phyloP scores from a whole-genome alignment of 805 yeast species.

The Millerozyma miso region DNA sequence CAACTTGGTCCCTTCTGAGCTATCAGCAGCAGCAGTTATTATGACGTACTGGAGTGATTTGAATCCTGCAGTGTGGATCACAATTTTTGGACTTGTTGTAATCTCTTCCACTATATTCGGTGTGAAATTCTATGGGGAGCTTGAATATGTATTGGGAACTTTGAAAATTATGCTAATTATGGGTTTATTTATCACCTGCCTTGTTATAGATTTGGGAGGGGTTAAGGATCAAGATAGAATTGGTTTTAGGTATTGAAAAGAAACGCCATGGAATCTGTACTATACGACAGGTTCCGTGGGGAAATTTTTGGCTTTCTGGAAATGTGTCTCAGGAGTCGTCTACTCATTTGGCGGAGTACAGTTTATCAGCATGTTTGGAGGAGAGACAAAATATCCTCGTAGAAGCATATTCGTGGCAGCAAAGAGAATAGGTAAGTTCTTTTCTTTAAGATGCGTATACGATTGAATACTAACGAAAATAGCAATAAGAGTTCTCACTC shows the following conservation, averaged over 20 bases:
- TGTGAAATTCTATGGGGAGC: slow-evolving; percentile 32
- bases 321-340: slow-evolving; percentile 35
- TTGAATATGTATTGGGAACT: slow-evolving; percentile 23
- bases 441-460: background rate
- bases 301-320: slow-evolving; percentile 25
- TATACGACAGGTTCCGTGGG: slow-evolving; percentile 18
- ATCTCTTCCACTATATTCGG: slow-evolving; percentile 31
- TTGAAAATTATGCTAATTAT: slow-evolving; percentile 20
- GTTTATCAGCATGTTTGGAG: slow-evolving; percentile 19
- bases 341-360: slow-evolving; percentile 33
- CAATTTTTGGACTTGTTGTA: slow-evolving; percentile 36
- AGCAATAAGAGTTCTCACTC: slow-evolving; percentile 19
- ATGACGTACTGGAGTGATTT: slow-evolving; percentile 43
- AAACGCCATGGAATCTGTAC: slow-evolving; percentile 32
- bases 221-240: slow-evolving; percentile 17
- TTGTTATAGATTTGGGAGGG: slow-evolving; percentile 24
- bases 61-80: slow-evolving; percentile 43
- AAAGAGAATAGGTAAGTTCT: slow-evolving; percentile 16
- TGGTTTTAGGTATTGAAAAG: slow-evolving; percentile 39
- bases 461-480: slow-evolving; percentile 3
- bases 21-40: slow-evolving; percentile 45
- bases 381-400: slow-evolving; percentile 33
- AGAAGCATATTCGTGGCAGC: slow-evolving; percentile 26
- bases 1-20: slow-evolving; percentile 34
- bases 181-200: slow-evolving; percentile 17